Evolutionary conservation across 2,329 filamentous ascomycete species (phyloP), one percentile per base, ranked within the genome.

Genomic region (Boeremia exigua): DNA sequence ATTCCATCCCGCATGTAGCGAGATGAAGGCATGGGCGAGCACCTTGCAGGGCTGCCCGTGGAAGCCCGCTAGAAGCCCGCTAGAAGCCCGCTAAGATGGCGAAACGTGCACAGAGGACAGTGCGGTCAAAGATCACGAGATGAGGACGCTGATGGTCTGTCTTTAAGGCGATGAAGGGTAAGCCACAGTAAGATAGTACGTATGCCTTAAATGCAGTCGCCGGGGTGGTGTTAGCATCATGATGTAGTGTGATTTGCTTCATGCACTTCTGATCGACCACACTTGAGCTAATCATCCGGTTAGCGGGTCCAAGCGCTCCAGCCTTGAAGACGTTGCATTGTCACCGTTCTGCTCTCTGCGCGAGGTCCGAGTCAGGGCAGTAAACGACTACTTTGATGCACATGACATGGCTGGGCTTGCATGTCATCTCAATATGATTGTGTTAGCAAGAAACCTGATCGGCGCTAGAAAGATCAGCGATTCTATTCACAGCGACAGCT

Each of bases 31-130:
- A 54, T 62, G 60, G 69, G 67, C 62, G 68, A 69, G 60, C 55
- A 53, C 28, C 19, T 50, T 60, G 44, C 54, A 61, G 49, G 58
- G 57, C 53, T 47, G 45, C 33, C 14, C 68, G 19, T 37, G 6
- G 34, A 37, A 37, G 34, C n/a, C 34, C 34, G 69, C 68, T 67
- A 48, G 68, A 69, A 70, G 50, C 54, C 51, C 60, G 62, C 67
- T 71, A 70, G 69, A 72, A 71, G 60, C 56, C 32, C 53, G 48
- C 65, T 70, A 69, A 49, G 6, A 56, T 63, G 42, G 59, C 68
- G 68, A 71, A 66, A 70, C 68, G 48, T 49, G 58, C 60, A 55
- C 57, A 57, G 52, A 59, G 46, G 43, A 60, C 59, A 61, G 55
- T 60, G 52, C 43, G 56, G 48, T 47, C 48, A 44, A 37, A 51